These are phyloP conservation scores for Pseudonectria buxi DNA, from an alignment of 2,329 filamentous ascomycete species.

Conservation along the genomic window DNA sequence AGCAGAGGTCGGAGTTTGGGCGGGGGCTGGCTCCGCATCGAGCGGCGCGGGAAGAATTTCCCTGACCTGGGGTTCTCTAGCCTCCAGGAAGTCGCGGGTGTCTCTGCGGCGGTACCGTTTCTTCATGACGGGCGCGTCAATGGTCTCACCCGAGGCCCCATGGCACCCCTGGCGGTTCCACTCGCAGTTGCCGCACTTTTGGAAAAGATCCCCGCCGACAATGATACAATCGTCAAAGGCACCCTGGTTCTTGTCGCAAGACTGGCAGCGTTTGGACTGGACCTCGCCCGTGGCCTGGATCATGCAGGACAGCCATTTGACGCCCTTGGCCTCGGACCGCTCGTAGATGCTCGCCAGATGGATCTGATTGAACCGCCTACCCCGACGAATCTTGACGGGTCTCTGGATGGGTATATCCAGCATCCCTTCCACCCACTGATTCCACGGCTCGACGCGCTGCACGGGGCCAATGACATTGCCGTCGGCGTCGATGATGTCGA, in stretches of 20 bases:
- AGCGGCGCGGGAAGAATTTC: constrained; percentile 4
- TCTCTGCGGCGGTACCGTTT: constrained; percentile 10
- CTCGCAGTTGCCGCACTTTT: constrained; percentile 45
- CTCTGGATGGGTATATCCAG: constrained; percentile 32
- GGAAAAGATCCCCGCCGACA: constrained; percentile 34
- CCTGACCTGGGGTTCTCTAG: not conserved
- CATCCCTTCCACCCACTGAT: constrained; percentile 34
- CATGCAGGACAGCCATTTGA: constrained; percentile 43
- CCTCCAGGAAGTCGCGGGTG: not conserved
- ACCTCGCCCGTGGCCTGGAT: constrained; percentile 43
- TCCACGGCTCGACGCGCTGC: constrained; percentile 30
- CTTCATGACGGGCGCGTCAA: constrained; percentile 13
- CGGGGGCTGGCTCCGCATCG: constrained; percentile 1
- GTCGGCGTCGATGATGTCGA: constrained; percentile 31
- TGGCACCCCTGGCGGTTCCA: constrained; percentile 39
- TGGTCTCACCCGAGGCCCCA: constrained; percentile 19
- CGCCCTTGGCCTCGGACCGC: constrained; percentile 33
- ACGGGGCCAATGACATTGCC: constrained; percentile 34
- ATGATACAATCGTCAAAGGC: constrained; percentile 40
- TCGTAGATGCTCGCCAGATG: constrained; percentile 36
- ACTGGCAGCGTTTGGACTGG: constrained; percentile 33
- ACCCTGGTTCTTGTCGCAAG: constrained; percentile 36
- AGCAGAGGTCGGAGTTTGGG: not conserved
- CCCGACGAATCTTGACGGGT: constrained; percentile 34
- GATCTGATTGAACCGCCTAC: constrained; percentile 33